Conservation (phyloP, 371 early-diverging fungal species). For the Vairimorpha necatrix region DNA sequence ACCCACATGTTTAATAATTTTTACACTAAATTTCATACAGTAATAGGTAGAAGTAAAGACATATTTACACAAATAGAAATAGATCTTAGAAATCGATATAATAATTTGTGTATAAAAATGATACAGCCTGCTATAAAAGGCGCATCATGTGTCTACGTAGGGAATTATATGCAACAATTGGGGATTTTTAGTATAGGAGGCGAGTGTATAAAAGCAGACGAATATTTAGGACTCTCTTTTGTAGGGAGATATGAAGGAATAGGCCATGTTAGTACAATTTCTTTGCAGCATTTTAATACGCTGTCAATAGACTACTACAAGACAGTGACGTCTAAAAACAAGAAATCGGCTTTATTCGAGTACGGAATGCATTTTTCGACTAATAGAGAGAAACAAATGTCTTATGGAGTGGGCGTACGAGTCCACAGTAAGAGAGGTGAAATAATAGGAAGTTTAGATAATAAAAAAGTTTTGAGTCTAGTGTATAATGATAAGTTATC, state of each 20-base stretch:
- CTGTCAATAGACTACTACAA: conserved; percentile 35
- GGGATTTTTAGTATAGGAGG: conserved; percentile 36
- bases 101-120: conserved; percentile 47
- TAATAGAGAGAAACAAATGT: neutral
- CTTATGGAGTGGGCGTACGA: conserved; percentile 34
- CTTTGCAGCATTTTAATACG: conserved; percentile 48
- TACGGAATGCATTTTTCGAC: conserved; percentile 26
- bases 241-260: conserved; percentile 36
- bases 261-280: conserved; percentile 25
- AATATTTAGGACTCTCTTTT: conserved; percentile 29
- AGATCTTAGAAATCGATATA: conserved; percentile 20
- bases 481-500: conserved; percentile 43
- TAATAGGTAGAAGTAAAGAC: conserved; percentile 34
- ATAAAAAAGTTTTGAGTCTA: neutral
- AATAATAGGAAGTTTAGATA: conserved; percentile 35
- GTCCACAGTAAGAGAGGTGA: conserved; percentile 25
- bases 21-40: conserved; percentile 33
- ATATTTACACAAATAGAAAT: conserved; percentile 41
- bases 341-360: no score
- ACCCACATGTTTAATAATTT: conserved; percentile 23
- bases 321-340: neutral
- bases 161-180: conserved; percentile 36
- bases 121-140: conserved; percentile 47
- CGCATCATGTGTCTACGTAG: conserved; percentile 38
- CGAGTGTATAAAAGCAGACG: conserved; percentile 32